Conservation (phyloP, 441 rosid genomes). For the Geranium incanum region DNA sequence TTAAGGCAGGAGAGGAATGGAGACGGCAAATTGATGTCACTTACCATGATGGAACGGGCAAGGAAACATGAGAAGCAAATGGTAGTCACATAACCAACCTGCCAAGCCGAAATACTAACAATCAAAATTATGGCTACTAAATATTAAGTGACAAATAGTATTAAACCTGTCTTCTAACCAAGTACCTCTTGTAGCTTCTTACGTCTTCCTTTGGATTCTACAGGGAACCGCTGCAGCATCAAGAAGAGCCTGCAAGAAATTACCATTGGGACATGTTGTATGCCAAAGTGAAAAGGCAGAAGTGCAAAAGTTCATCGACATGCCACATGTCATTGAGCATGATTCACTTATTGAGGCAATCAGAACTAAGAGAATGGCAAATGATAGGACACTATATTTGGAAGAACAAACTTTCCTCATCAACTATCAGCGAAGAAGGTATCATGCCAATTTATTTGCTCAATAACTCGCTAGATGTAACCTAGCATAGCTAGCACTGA, state of each 20-base stretch:
- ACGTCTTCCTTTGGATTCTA: slow-evolving; percentile 84
- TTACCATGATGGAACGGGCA: slow-evolving; percentile 80
- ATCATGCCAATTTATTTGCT: not conserved
- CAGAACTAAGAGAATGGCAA: not conserved
- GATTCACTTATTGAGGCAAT: not conserved
- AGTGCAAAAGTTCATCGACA: not conserved
- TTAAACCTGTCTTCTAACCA: not conserved
- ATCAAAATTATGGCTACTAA: not conserved
- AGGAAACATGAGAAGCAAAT: slow-evolving; percentile 87
- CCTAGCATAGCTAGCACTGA: not conserved
- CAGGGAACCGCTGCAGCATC: slow-evolving; percentile 89
- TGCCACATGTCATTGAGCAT: not conserved
- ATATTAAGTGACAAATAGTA: not conserved
- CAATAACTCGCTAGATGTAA: slow-evolving; percentile 1
- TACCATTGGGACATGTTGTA: not conserved
- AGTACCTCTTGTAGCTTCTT: slow-evolving; percentile 85
- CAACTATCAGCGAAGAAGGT: not conserved
- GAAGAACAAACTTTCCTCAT: not conserved
- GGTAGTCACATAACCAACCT: slow-evolving; percentile 93
- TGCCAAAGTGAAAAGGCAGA: not conserved
- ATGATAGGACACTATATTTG: not conserved
- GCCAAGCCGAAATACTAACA: slow-evolving; percentile 26
- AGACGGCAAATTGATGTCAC: slow-evolving; percentile 11
- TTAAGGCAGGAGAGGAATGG: not conserved
- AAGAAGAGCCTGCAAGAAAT: slow-evolving; percentile 55